Evolutionary conservation across 129 eudicot genomes (phyloP), one percentile per base, ranked within the genome.

Genomic region (Apium graveolens): DNA sequence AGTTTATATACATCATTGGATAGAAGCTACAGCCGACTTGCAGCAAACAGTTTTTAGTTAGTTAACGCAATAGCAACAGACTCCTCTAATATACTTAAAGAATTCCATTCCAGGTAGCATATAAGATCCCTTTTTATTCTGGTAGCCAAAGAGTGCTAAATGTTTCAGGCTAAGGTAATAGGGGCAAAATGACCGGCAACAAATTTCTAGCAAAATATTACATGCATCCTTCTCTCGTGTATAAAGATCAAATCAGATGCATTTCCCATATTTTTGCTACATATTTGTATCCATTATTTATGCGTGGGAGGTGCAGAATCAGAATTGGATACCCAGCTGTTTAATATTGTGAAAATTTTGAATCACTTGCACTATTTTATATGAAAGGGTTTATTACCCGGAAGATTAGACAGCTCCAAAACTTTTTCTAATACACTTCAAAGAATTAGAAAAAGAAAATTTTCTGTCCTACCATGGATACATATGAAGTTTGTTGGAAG

Each of bases 381-480:
- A 29, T 34, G 9, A 44, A 32, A 27, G 51, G 66, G 29, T 75
- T 55, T 17, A 46, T 20, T 0, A 1, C 66, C 32, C 2, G 0
- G 53, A 74, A 31, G 31, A 18, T 74, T 41, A 43, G 48, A 49
- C 17, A 44, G 31, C 39, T 43, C 32, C 48, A 37, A 18, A 70
- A 5, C 10, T 35, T 21, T 20, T 69, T 34, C 21, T 70, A 29
- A 21, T 10, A 21, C 32, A 21, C 24, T 26, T n/a, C 66, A 57
- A 57, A 57, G 16, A 57, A n/a, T 57, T 9, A 1, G 26, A 24
- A 55, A 49, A 55, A 55, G 29, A 6, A 21, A 17, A 17, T 16
- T 29, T 45, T 53, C 38, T 45, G 18, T 41, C 44, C 57, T 90
- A 96, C 99, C 99, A 92, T 90, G 74, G 91, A 86, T 42, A 89